Evolutionary conservation across 108 stramenopile genomes (phyloP).

Genomic region (Skeletonema grethae): DNA sequence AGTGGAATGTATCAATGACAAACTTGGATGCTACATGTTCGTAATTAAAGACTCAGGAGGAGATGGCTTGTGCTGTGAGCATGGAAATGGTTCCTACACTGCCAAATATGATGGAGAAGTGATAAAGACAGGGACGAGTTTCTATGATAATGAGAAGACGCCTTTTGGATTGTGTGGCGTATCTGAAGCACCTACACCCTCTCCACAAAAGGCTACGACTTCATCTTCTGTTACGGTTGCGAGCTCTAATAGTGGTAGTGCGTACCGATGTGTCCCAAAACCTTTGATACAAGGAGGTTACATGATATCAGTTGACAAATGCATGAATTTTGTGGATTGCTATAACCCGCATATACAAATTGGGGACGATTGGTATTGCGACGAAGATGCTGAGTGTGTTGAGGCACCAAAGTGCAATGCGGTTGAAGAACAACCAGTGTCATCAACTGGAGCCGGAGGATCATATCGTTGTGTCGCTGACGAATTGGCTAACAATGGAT

Average conservation of each 20-base stretch:
- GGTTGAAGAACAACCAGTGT: background rate
- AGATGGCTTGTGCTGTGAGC: conserved; percentile 52
- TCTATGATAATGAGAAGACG: conserved; percentile 33
- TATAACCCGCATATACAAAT: conserved; percentile 24
- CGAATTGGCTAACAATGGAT: conserved; percentile 23
- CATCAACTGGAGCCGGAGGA: background rate
- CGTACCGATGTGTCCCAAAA: conserved; percentile 12
- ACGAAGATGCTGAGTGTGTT: conserved; percentile 18
- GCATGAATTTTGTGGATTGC: conserved; percentile 19
- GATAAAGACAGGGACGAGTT: conserved; percentile 23
- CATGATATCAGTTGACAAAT: conserved; percentile 6
- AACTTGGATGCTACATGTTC: conserved; percentile 37
- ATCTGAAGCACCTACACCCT: conserved; percentile 1
- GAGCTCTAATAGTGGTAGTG: background rate
- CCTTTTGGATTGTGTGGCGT: conserved; percentile 28
- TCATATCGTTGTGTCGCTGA: conserved; percentile 2
- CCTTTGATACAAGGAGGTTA: conserved; percentile 18
- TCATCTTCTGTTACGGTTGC: background rate
- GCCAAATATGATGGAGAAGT: conserved; percentile 25
- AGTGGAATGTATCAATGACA: conserved; percentile 34
- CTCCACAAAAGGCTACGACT: background rate
- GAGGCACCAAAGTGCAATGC: conserved; percentile 11
- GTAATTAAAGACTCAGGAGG: conserved; percentile 41
- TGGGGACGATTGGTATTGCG: conserved; percentile 40
- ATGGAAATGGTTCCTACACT: conserved; percentile 38